A percentile compares a stretch with the other conserved stretches of the same genome.
Evolutionary conservation across 345 rosid species (phyloP).

Genomic region (Clarkia xantiana): DNA sequence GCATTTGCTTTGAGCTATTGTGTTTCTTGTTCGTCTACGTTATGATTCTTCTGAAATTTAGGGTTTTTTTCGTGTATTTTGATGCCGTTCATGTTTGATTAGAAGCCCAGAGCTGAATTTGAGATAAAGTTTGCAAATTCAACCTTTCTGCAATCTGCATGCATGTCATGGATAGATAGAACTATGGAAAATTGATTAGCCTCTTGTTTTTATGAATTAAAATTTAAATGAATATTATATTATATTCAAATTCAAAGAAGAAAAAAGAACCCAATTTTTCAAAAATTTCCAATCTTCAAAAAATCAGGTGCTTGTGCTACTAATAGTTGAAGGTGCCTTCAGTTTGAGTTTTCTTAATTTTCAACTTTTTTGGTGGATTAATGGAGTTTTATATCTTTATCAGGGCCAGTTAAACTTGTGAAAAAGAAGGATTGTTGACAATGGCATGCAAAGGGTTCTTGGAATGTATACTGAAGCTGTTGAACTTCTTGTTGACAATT

Average conservation of each 20-base stretch:
- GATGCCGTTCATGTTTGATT: too few species aligned
- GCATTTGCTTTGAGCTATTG: too few species aligned
- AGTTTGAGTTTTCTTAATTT: background rate
- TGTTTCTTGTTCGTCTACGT: too few species aligned
- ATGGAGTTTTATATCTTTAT: too few species aligned
- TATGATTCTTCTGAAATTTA: too few species aligned
- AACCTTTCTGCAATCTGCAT: slow-evolving; percentile 1
- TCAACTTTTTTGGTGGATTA: background rate
- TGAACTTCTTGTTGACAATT: slow-evolving; percentile 67
- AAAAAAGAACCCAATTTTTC: background rate
- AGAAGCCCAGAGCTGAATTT: background rate
- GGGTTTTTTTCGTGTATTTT: background rate
- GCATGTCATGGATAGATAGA: background rate
- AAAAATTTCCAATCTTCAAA: background rate
- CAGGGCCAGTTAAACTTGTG: background rate
- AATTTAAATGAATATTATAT: too few species aligned
- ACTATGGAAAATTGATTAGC: too few species aligned
- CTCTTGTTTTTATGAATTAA: too few species aligned
- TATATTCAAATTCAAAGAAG: background rate
- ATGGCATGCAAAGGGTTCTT: slow-evolving; percentile 50
- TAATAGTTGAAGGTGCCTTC: background rate
- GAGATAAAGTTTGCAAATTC: background rate
- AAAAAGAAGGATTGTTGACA: background rate
- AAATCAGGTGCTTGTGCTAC: too few species aligned
- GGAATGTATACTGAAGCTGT: slow-evolving; percentile 69